Base-by-base conservation (phyloP, 2,329 filamentous ascomycete genomes). In the Hortaea sp. region DNA sequence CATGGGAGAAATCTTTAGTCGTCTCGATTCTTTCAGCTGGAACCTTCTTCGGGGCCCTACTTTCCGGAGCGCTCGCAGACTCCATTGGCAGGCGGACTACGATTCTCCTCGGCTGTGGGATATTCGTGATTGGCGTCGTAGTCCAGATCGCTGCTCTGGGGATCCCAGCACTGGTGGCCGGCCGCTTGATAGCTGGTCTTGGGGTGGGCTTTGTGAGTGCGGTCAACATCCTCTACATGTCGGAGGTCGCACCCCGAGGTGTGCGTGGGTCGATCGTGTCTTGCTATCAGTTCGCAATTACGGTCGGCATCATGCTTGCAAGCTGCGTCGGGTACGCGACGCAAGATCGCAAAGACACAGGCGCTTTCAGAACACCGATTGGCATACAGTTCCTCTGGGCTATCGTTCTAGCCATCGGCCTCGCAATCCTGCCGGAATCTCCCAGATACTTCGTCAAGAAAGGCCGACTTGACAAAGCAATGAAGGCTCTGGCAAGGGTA, bases 371-470 rank as follows among this genome's bases (percentile, higher is more conserved):
- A 51, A 87, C 94, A 48, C 84, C 86, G 44, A 88, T 94, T 56
- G 78, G 69, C 32, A 71, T 94, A 31, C 88, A 94, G 70, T 85
- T 88, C 66, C 66, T 81, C 39, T 94, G 85, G 84, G 87, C 85
- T 32, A 34, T 88, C 32, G 83, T 94, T 52, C 78, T 94, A 13
- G 83, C 69, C 31, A 60, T 60, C 35, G 88, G 88, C 58, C 76
- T 94, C 27, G 68, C 88, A 56, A 63, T 87, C 55, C 79, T 94
- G 2, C 88, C 88, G 40, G 88, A 94, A 65, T 89, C 85, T 0
- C 88, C 88, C 41, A 82, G 88, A 59, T 94, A 82, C 73, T 92
- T 77, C 58, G 85, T 94, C 67, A 88, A 85, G 74, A 83, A 82
- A 67, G 82, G 83, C 49, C 71, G 79, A 49, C 72, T 87, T 43